These are phyloP conservation scores for Aspergillus sp. DNA, from an alignment of 2,329 filamentous ascomycete species.

Conservation along the genomic window DNA sequence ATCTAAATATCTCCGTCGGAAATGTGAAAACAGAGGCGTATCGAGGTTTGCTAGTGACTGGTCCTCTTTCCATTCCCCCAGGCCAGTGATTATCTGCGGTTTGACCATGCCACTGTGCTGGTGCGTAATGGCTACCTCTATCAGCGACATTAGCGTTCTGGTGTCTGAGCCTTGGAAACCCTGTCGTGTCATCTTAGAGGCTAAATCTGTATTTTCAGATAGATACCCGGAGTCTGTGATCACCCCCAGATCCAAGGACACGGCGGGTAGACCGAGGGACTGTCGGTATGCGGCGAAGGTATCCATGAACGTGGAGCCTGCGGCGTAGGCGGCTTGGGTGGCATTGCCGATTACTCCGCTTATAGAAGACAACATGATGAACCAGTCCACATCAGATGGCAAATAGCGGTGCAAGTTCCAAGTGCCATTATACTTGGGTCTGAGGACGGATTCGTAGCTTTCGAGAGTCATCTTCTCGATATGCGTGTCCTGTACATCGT, in stretches of 20 bases:
- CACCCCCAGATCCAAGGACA: slow-evolving; percentile 29
- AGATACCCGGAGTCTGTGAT: slow-evolving; percentile 27
- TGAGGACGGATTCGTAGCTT: slow-evolving; percentile 29
- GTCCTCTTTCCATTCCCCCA: slow-evolving; percentile 20
- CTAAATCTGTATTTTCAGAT: slow-evolving; percentile 13
- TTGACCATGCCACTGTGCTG: background rate
- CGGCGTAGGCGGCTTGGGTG: slow-evolving; percentile 43
- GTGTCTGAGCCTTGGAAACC: slow-evolving; percentile 23
- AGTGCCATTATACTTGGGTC: slow-evolving; percentile 31
- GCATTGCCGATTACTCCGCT: slow-evolving; percentile 45
- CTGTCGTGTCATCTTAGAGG: slow-evolving; percentile 19
- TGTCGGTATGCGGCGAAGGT: slow-evolving; percentile 28
- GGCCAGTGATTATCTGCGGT: slow-evolving; percentile 22
- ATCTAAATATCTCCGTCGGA: slow-evolving; percentile 8
- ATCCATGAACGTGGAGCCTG: slow-evolving; percentile 37
- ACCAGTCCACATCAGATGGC: slow-evolving; percentile 34
- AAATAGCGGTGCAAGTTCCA: slow-evolving; percentile 28
- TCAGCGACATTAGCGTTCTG: slow-evolving; percentile 15
- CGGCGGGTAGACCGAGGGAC: slow-evolving; percentile 20
- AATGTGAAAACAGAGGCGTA: slow-evolving; percentile 22
- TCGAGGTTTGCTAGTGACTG: slow-evolving; percentile 23
- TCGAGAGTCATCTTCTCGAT: slow-evolving; percentile 36
- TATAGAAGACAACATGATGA: slow-evolving; percentile 39
- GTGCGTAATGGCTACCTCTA: slow-evolving; percentile 17
- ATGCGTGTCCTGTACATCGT: slow-evolving; percentile 19